Evolutionary conservation across 139 green algal genomes (phyloP).

Genomic region (Tetraselmis striata): DNA sequence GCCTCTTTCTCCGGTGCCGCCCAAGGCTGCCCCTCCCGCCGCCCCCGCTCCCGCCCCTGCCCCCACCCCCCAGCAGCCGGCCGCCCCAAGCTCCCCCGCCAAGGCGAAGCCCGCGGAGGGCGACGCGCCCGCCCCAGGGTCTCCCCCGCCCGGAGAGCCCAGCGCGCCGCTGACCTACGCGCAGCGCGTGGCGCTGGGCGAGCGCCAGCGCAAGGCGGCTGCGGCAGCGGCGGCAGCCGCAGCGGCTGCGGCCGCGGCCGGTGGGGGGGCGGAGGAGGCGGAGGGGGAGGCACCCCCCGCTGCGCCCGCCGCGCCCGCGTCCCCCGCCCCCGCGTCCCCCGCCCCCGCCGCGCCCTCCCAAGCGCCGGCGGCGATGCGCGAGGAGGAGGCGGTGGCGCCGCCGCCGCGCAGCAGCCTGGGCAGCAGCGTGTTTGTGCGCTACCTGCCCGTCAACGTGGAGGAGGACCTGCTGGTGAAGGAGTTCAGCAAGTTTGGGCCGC

Average conservation of each 20-base stretch:
- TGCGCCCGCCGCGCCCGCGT: background rate
- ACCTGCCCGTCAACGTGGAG: conserved; percentile 3
- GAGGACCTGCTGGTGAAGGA: conserved; percentile 2
- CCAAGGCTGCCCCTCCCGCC: conserved; percentile 7
- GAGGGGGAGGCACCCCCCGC: background rate
- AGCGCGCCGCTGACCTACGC: background rate
- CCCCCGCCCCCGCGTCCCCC: background rate
- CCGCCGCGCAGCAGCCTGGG: background rate
- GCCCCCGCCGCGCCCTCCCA: background rate
- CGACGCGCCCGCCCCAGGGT: background rate
- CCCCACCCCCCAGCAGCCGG: background rate
- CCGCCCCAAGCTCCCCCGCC: background rate
- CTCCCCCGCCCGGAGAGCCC: background rate
- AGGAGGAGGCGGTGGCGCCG: background rate
- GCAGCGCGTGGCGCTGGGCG: background rate
- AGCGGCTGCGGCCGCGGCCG: background rate
- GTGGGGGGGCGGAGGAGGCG: background rate
- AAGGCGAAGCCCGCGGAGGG: background rate
- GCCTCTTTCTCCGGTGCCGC: background rate
- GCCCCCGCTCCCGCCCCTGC: conserved; percentile 12
- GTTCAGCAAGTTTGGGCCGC: conserved; percentile 11
- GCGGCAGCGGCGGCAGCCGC: background rate
- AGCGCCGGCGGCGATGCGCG: background rate
- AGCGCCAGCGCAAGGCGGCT: background rate
- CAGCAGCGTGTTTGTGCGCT: conserved; percentile 7